Evolutionary conservation across 345 rosid genomes (phyloP).

Genomic region (Firmiana major): DNA sequence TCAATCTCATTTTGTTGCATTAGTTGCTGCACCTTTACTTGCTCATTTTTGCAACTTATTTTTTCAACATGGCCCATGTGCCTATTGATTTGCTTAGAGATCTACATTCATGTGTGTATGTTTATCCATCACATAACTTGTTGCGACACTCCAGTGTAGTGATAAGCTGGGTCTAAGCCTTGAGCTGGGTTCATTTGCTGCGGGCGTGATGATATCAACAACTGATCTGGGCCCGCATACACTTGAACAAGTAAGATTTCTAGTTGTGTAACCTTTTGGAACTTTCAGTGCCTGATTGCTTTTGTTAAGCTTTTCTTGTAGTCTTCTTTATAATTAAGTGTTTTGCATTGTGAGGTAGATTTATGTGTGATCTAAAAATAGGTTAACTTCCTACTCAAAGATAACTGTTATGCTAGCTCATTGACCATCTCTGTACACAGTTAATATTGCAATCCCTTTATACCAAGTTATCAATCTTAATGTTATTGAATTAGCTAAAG

Average conservation of each 20-base stretch:
- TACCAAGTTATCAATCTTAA: neutral
- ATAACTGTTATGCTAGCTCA: neutral
- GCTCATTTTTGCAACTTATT: neutral
- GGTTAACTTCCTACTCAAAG: neutral
- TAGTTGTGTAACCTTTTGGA: slow-evolving; percentile 5
- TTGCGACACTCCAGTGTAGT: slow-evolving; percentile 72
- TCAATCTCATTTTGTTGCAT: neutral
- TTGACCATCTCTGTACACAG: neutral
- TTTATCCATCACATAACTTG: neutral
- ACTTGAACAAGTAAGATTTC: slow-evolving; percentile 73
- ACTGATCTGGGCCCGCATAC: slow-evolving; percentile 96
- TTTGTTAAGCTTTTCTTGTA: slow-evolving; percentile 9
- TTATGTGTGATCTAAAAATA: neutral
- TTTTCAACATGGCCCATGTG: neutral
- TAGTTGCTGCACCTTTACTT: neutral
- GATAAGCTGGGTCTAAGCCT: slow-evolving; percentile 97
- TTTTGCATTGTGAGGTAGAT: neutral
- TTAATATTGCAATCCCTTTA: neutral
- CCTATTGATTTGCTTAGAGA: neutral
- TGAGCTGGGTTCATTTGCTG: slow-evolving; percentile 98
- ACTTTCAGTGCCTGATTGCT: neutral
- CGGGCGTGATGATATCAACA: slow-evolving; percentile 98
- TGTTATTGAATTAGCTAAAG: neutral
- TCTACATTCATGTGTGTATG: neutral
- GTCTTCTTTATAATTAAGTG: slow-evolving; percentile 1